Base-by-base conservation (phyloP, 768 basidiomycete genomes). In the Trametes maxima region DNA sequence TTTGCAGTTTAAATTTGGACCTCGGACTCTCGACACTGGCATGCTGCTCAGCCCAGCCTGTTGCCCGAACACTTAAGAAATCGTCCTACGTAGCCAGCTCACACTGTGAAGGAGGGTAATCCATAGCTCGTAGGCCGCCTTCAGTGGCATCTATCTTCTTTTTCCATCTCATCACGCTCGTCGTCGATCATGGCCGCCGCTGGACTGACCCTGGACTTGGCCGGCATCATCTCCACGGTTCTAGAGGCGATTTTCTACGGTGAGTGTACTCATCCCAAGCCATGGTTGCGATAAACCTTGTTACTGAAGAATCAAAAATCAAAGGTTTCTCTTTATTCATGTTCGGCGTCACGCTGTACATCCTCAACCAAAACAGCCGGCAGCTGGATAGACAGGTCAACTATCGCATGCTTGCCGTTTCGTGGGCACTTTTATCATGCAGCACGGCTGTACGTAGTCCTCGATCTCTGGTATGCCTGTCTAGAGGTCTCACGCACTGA, bases 311-410 rank as follows among this genome's bases (percentile, higher is more conserved):
- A 22, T 6, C 8, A 33, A 21, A 16, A 8, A 17, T 17, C n/a
- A 19, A 44, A 77, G 76, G 76, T 0, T 74, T 76, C 56, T 77
- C 75, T 5, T 35, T 75, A 25, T 54, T 76, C 40, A 76, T 77
- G 76, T 77, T 74, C 59, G 66, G 68, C 7, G 67, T 65, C 2
- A 73, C 74, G 0, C 44, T 77, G 12, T 72, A 70, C 65, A 66
- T 59, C 0, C 37, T 76, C n/a, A 50, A 43, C 19, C 25, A 43
- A 35, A 36, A 59, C 6, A 52, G 46, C 25, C 44, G 45, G 25
- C 39, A 45, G 25, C 45, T 50, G 21, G 48, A 36, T 19, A 25
- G 35, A 12, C 52, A 36, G 19, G 12, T 54, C 7, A 54, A 60
- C 19, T 33, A 37, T 36, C 21, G 17, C 10, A 53, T 60, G 68